phyloP scores from a whole-genome alignment of 306 rosid species.

The apple (Malus domestica) region DNA sequence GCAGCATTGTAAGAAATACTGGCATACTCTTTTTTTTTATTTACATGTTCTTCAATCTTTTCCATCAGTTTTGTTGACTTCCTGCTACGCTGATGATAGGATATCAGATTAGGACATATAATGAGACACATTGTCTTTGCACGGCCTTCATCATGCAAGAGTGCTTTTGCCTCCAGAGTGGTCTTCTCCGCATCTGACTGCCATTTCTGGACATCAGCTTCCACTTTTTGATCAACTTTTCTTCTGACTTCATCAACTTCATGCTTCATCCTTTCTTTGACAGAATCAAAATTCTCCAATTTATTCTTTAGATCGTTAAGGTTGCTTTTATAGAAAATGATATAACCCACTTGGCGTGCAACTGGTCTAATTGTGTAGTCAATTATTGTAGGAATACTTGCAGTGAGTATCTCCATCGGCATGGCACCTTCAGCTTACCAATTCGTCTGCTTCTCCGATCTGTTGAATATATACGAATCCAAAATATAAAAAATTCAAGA shows the following conservation, averaged over 20 bases:
- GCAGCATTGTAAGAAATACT: no score
- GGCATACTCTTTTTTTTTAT: no score
- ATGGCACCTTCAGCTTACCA: no score
- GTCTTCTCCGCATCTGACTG: no score
- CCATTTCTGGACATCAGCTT: no score
- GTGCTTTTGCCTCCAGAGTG: no score
- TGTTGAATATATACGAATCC: neutral
- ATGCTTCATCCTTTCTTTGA: slow-evolving; percentile 2
- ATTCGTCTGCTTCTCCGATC: neutral
- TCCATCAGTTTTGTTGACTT: neutral
- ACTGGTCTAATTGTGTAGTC: slow-evolving; percentile 5
- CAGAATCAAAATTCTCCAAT: neutral
- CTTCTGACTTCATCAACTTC: slow-evolving; percentile 2
- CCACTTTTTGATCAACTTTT: neutral
- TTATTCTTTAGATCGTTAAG: neutral
- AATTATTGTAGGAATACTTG: neutral
- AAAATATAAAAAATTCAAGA: no score
- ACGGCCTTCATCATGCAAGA: no score
- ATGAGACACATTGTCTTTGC: neutral
- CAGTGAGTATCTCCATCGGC: no score
- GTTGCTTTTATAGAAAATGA: slow-evolving; percentile 7
- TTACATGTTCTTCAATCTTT: no score
- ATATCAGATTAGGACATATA: neutral
- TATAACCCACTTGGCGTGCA: slow-evolving; percentile 12
- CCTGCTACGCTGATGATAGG: neutral